phyloP scores from a whole-genome alignment of 768 basidiomycete species.

The Boletus bicolor region DNA sequence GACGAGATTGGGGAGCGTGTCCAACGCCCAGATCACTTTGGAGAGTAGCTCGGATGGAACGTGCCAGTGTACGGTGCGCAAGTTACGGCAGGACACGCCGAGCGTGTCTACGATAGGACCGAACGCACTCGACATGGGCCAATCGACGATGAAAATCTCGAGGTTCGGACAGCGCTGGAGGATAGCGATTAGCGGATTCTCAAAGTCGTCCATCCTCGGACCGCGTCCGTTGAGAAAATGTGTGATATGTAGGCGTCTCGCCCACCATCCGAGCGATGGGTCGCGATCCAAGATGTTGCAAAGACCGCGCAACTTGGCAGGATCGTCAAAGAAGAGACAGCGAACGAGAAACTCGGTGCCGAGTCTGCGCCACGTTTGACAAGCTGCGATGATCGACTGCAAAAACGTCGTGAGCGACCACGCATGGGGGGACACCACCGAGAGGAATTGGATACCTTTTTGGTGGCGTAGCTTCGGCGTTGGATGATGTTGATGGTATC shows the following conservation, averaged over 20 bases:
- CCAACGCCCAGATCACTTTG: conserved; percentile 71
- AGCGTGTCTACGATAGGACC: conserved; percentile 65
- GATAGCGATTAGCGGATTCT: conserved; percentile 54
- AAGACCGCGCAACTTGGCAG: conserved; percentile 50
- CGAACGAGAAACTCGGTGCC: conserved; percentile 67
- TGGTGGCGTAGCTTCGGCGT: conserved; percentile 57
- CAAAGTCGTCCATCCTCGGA: conserved; percentile 46
- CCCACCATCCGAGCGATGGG: conserved; percentile 65
- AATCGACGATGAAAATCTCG: conserved; percentile 68
- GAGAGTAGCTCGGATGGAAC: conserved; percentile 53
- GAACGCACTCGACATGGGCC: conserved; percentile 58
- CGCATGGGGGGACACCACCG: too few species aligned
- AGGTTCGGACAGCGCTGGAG: conserved; percentile 69
- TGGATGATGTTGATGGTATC: conserved; percentile 59
- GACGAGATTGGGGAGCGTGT: conserved; percentile 54
- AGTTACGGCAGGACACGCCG: conserved; percentile 44
- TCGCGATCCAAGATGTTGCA: conserved; percentile 50
- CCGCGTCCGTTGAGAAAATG: conserved; percentile 44
- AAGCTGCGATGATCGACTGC: conserved; percentile 68
- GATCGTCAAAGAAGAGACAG: conserved; percentile 64
- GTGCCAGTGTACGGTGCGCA: conserved; percentile 62
- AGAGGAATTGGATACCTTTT: conserved; percentile 46
- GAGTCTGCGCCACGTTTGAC: conserved; percentile 57
- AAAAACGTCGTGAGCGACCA: background rate
- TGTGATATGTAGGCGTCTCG: conserved; percentile 65